Evolutionary conservation across 192 early-diverging fungal genomes (phyloP).

Genomic region (Umbelopsis vinacea): DNA sequence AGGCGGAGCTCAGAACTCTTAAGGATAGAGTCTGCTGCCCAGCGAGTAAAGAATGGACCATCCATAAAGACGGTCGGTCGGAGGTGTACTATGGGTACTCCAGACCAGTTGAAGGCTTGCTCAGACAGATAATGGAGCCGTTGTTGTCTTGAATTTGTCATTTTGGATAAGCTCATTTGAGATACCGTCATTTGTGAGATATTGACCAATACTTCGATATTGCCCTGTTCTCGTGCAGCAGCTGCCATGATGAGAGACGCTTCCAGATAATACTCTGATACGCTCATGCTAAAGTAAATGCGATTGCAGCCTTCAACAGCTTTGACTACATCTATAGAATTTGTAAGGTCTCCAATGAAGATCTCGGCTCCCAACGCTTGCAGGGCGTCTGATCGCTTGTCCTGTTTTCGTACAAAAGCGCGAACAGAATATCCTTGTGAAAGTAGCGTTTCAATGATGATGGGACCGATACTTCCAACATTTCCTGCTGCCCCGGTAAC

Average conservation of each 20-base stretch:
- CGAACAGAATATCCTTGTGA: not conserved
- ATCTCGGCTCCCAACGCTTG: not conserved
- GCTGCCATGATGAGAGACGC: not conserved
- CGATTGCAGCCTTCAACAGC: not conserved
- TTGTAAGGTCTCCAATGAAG: not conserved
- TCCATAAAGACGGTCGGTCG: not conserved
- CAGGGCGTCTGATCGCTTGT: not conserved
- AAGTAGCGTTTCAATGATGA: not conserved
- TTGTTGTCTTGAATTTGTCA: not conserved
- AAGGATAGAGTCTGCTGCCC: not conserved
- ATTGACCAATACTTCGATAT: not conserved
- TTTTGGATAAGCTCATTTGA: not conserved
- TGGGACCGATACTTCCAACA: not conserved
- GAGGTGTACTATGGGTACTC: not conserved
- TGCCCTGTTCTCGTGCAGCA: not conserved
- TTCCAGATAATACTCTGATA: not conserved
- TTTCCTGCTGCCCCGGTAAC: not conserved
- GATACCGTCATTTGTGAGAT: not conserved
- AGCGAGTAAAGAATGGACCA: not conserved
- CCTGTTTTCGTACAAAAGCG: not conserved
- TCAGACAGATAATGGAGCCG: not conserved
- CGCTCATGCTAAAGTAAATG: not conserved
- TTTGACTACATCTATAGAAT: not conserved
- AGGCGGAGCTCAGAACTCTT: not conserved
- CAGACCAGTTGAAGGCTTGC: slow-evolving; percentile 1